Percentiles rank a stretch among this genome's conserved stretches.
Conservation (phyloP, 306 rosid species). For the Cucumis sativus region DNA sequence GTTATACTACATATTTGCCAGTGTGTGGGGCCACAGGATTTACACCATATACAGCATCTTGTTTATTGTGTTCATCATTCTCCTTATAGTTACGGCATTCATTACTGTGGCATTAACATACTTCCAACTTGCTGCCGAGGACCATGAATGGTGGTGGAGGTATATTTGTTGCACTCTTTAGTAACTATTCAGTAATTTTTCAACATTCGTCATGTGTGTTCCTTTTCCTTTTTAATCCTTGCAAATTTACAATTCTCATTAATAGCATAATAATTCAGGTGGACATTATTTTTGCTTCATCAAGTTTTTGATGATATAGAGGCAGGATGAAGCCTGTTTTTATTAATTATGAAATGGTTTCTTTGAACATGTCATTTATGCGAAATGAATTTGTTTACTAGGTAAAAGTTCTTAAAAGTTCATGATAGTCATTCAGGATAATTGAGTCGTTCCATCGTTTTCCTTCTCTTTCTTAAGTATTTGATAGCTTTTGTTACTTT, state of each 20-base stretch:
- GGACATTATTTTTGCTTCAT: not conserved
- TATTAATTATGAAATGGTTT: not conserved
- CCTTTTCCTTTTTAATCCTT: not conserved
- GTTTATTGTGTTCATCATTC: conserved; percentile 51
- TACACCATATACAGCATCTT: conserved; percentile 59
- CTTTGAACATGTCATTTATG: not conserved
- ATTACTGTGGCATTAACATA: conserved; percentile 52
- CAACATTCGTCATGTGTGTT: not conserved
- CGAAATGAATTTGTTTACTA: not conserved
- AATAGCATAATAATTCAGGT: not conserved
- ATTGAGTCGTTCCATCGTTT: not conserved
- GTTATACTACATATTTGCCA: conserved; percentile 52
- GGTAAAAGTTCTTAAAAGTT: not conserved
- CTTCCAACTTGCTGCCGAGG: conserved; percentile 68
- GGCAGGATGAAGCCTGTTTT: not conserved
- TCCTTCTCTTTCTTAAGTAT: not conserved
- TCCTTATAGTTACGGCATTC: conserved; percentile 50
- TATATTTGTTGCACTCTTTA: conserved; percentile 7
- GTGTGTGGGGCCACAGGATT: conserved; percentile 71
- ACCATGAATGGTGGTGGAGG: conserved; percentile 84
- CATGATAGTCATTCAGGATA: not conserved
- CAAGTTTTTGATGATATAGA: not conserved
- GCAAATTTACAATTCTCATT: not conserved
- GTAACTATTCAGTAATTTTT: not conserved
- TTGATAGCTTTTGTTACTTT: not conserved